Percentiles rank a stretch among this genome's conserved stretches.
Evolutionary conservation across 495 filamentous ascomycete species (phyloP).

Genomic region (Xylaria longipes): DNA sequence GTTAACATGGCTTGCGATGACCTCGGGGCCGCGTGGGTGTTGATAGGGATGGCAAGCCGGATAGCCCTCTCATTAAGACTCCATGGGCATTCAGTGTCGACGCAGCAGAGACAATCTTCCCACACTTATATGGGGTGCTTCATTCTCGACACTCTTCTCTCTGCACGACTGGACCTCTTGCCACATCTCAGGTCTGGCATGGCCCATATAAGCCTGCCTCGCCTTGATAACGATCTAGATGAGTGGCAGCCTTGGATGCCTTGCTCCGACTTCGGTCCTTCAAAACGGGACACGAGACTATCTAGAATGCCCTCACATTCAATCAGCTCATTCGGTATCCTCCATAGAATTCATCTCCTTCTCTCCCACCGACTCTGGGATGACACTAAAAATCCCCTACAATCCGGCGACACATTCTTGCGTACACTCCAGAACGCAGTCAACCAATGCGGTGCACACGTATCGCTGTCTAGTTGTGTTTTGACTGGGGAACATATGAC

Average conservation of each 20-base stretch:
- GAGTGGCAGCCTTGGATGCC: constrained; percentile 74
- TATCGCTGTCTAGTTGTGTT: constrained; percentile 2
- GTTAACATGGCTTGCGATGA: constrained; percentile 64
- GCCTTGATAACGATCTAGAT: constrained; percentile 70
- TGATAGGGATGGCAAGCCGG: constrained; percentile 67
- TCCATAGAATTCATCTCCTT: constrained; percentile 16
- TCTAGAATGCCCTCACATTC: constrained; percentile 23
- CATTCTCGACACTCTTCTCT: constrained; percentile 68
- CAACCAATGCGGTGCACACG: constrained; percentile 1
- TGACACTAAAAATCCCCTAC: not conserved
- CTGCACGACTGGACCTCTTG: constrained; percentile 58
- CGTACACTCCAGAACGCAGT: constrained; percentile 14
- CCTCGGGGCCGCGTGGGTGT: constrained; percentile 63
- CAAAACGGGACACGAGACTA: not conserved
- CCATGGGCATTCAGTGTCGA: constrained; percentile 45
- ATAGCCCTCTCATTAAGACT: constrained; percentile 60
- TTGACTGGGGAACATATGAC: constrained; percentile 14
- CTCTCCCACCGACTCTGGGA: constrained; percentile 20
- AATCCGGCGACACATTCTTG: constrained; percentile 4
- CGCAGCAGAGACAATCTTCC: constrained; percentile 50
- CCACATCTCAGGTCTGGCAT: constrained; percentile 62
- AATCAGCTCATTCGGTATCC: constrained; percentile 18
- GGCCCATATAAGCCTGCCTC: constrained; percentile 48
- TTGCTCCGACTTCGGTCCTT: constrained; percentile 22
- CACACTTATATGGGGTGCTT: constrained; percentile 68